Evolutionary conservation across 352 stramenopile genomes (phyloP).

Genomic region (Halophytophthora batemanensis): DNA sequence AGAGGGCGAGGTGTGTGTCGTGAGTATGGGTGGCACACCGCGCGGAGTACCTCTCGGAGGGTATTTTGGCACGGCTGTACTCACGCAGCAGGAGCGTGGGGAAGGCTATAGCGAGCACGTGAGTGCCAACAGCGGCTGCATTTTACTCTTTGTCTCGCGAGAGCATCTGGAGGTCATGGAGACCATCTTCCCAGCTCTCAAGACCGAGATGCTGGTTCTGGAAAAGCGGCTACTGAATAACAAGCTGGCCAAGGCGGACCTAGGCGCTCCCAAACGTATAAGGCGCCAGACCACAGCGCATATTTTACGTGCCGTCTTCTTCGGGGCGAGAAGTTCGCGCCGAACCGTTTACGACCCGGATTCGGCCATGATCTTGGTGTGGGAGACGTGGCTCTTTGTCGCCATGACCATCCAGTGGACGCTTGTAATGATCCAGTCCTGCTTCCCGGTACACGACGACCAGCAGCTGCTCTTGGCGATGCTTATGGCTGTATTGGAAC

Average conservation of each 20-base stretch:
- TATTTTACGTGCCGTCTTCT: slow-evolving; percentile 16
- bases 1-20: slow-evolving; percentile 34
- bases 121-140: slow-evolving; percentile 40
- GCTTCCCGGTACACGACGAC: slow-evolving; percentile 20
- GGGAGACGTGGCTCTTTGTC: slow-evolving; percentile 28
- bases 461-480: slow-evolving; percentile 5
- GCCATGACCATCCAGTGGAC: slow-evolving; percentile 35
- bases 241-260: slow-evolving; percentile 33
- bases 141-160: slow-evolving; percentile 44
- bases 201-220: slow-evolving; percentile 32
- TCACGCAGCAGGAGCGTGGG: slow-evolving; percentile 36
- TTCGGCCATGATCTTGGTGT: slow-evolving; percentile 19
- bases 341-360: slow-evolving; percentile 31
- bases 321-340: slow-evolving; percentile 8
- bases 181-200: slow-evolving; percentile 39
- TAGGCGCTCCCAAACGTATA: no score
- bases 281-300: slow-evolving; percentile 16
- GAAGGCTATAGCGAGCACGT: slow-evolving; percentile 42
- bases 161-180: slow-evolving; percentile 31
- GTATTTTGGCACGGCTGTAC: slow-evolving; percentile 42
- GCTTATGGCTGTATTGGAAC: slow-evolving; percentile 28
- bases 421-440: slow-evolving; percentile 34
- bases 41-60: slow-evolving; percentile 13
- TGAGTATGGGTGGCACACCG: slow-evolving; percentile 23
- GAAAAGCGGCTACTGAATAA: slow-evolving; percentile 38